Conservation (phyloP, 2,329 filamentous ascomycete genomes). For the Phyllosticta citriasiana region DNA sequence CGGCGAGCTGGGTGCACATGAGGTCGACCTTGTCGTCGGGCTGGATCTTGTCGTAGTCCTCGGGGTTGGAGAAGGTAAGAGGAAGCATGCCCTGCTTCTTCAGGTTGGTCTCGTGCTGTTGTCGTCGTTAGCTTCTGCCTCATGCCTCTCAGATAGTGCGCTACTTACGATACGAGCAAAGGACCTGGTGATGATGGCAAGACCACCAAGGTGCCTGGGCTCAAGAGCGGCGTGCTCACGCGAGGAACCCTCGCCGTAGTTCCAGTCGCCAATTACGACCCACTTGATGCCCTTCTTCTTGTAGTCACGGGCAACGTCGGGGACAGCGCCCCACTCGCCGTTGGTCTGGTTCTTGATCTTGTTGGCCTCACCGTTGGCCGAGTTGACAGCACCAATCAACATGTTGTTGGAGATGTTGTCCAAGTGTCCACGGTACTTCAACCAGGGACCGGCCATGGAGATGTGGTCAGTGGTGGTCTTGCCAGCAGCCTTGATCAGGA, state of each 20-base stretch:
- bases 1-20: slow-evolving; percentile 75
- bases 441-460: slow-evolving; percentile 92
- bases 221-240: slow-evolving; percentile 98
- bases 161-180: slow-evolving; percentile 79
- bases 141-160: neutral
- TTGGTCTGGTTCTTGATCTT: slow-evolving; percentile 88
- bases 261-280: slow-evolving; percentile 99
- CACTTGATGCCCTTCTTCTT: slow-evolving; percentile 93
- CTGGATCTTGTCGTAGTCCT: slow-evolving; percentile 95
- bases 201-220: slow-evolving; percentile 90
- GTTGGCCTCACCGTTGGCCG: slow-evolving; percentile 93
- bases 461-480: slow-evolving; percentile 98
- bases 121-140: slow-evolving; percentile 6
- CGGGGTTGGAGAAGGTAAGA: slow-evolving; percentile 86
- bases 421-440: slow-evolving; percentile 97
- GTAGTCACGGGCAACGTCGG: slow-evolving; percentile 92
- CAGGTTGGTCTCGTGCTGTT: slow-evolving; percentile 91
- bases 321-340: slow-evolving; percentile 77
- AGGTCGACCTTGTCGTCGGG: slow-evolving; percentile 89
- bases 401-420: slow-evolving; percentile 99
- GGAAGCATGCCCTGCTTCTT: slow-evolving; percentile 99
- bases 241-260: slow-evolving; percentile 96
- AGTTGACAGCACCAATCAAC: slow-evolving; percentile 95
- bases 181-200: slow-evolving; percentile 89
- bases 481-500: slow-evolving; percentile 91